Evolutionary conservation across 176 grass and related monocot species (phyloP), one percentile per base, ranked within the genome.

Genomic region (Cocos nucifera): DNA sequence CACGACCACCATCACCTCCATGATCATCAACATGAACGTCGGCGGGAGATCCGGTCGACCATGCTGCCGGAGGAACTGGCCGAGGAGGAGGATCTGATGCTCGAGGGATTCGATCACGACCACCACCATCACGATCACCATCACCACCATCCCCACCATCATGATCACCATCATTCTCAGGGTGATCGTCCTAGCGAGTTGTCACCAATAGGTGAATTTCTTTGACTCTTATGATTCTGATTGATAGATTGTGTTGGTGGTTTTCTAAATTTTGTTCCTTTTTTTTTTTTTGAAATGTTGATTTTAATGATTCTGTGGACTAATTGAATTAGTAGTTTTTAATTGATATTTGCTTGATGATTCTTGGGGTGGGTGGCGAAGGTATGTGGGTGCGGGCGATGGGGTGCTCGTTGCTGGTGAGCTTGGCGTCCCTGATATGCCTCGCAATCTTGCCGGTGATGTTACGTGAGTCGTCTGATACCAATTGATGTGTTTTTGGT

Each of bases 351-450:
- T 44, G 35, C 10, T 44, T 12, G 14, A 3, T 44, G 10, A 44
- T 44, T 14, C 2, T 73, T 64, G 65, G 64, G 79, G 65, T 57
- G 23, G 59, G 44, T 75, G 57, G 15, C 28, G 69, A 82, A 98
- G 93, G 79, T 69, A 22, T 92, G 44, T 98, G 93, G 93, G 19
- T 92, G 57, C 77, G 74, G 24, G 93, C 93, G 59, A 98, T 98
- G 93, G 88, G 93, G 51, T 98, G 93, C 61, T 98, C 93, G 30
- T 77, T 98, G 35, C 76, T 98, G 59, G 93, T 98, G 63, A 98
- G 93, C 64, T 79, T 92, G 79, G 93, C 93, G 61, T 98, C 93
- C 1, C 76, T 98, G 57, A 81, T 98, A 67, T 98, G 93, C 84
- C 87, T 98, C 70, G 49, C 92, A 69, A 25, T 98, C 54, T 79